Conservation (phyloP, 257 asterid species). For the Solanum bukasovii region DNA sequence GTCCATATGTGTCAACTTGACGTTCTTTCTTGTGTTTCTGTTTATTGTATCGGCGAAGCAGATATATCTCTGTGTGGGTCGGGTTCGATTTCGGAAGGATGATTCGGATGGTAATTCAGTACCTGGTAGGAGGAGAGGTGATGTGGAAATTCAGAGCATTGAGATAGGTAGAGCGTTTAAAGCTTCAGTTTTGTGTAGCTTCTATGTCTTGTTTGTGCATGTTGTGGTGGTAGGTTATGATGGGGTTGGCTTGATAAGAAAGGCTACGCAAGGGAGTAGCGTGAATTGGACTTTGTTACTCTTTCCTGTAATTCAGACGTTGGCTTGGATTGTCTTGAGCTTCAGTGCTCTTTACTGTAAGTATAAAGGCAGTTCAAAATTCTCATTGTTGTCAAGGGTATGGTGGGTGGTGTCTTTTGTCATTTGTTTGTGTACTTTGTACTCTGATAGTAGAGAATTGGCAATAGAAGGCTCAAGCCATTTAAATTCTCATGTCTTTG, state of each 20-base stretch:
- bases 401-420: constrained; percentile 80
- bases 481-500: constrained; percentile 60
- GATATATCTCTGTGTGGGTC: constrained; percentile 48
- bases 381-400: constrained; percentile 48
- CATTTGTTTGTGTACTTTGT: constrained; percentile 40
- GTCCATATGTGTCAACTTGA: constrained; percentile 66
- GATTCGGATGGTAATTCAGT: constrained; percentile 17
- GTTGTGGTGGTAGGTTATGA: constrained; percentile 55
- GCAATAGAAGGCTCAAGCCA: constrained; percentile 40
- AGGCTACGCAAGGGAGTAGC: constrained; percentile 8
- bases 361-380: constrained; percentile 36
- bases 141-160: constrained; percentile 35
- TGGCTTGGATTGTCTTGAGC: constrained; percentile 73
- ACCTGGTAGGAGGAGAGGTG: constrained; percentile 19
- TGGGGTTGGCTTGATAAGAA: constrained; percentile 34
- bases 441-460: constrained; percentile 52
- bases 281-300: constrained; percentile 41
- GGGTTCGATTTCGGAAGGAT: constrained; percentile 46
- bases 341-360: constrained; percentile 50
- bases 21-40: constrained; percentile 53
- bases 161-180: constrained; percentile 48
- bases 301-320: constrained; percentile 49
- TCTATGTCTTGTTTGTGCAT: constrained; percentile 55
- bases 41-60: constrained; percentile 55
- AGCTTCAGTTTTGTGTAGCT: constrained; percentile 51